Conservation (phyloP, 2,329 filamentous ascomycete genomes). For the Blastomyces emzantsi region DNA sequence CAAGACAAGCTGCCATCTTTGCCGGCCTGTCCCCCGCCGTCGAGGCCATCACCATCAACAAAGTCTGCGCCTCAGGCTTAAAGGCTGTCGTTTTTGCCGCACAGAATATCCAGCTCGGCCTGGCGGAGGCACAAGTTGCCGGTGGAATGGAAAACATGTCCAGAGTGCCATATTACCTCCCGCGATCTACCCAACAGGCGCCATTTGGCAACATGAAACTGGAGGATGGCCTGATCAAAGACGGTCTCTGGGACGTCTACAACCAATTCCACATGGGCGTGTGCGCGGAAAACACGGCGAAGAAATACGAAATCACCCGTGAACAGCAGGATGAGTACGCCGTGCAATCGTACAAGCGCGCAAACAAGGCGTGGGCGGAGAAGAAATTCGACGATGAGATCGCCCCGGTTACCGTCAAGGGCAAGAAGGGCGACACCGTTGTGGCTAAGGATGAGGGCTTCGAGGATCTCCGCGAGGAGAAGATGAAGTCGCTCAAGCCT, state of each 20-base stretch:
- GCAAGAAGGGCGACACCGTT: conserved; percentile 71
- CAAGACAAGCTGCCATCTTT: conserved; percentile 81
- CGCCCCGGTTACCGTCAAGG: conserved; percentile 73
- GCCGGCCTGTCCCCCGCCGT: conserved; percentile 72
- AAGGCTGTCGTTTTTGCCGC: conserved; percentile 88
- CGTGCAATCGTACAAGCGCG: conserved; percentile 78
- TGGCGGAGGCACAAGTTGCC: conserved; percentile 79
- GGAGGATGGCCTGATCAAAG: conserved; percentile 88
- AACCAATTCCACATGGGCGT: conserved; percentile 97
- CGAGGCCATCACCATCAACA: conserved; percentile 92
- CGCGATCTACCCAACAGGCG: conserved; percentile 70
- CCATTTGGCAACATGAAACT: conserved; percentile 80
- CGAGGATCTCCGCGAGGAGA: conserved; percentile 76
- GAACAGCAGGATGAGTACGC: conserved; percentile 89
- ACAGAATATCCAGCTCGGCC: conserved; percentile 86
- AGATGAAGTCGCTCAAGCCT: conserved; percentile 76
- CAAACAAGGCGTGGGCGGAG: conserved; percentile 79
- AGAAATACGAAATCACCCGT: conserved; percentile 70
- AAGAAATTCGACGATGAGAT: conserved; percentile 84
- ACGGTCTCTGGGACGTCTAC: conserved; percentile 93
- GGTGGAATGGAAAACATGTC: conserved; percentile 99
- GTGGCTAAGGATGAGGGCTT: conserved; percentile 83
- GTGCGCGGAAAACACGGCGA: conserved; percentile 89
- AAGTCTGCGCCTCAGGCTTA: conserved; percentile 91
- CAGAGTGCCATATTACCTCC: conserved; percentile 80